Conservation (phyloP, 2,329 filamentous ascomycete species). For the Pezicula radicicola region DNA sequence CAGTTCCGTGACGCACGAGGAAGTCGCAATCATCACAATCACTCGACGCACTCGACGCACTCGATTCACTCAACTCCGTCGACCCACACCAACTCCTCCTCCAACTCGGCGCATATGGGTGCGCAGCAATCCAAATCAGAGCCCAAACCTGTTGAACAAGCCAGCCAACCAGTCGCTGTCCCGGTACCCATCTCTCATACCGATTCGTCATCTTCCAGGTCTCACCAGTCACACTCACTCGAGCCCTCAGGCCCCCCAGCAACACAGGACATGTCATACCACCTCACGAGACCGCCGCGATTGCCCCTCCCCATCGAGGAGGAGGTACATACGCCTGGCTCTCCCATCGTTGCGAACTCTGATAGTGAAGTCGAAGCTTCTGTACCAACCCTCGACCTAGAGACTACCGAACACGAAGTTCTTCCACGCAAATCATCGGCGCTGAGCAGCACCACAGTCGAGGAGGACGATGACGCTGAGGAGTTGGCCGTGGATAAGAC, state of each 20-base stretch:
- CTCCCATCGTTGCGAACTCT: conserved; percentile 76
- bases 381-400: conserved; percentile 42
- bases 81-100: neutral
- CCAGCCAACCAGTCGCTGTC: conserved; percentile 58
- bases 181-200: conserved; percentile 20
- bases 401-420: conserved; percentile 19
- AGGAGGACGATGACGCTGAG: conserved; percentile 74
- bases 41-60: conserved; percentile 6
- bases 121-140: conserved; percentile 24
- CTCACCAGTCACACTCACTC: conserved; percentile 41
- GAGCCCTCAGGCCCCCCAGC: conserved; percentile 44
- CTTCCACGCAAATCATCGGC: conserved; percentile 52
- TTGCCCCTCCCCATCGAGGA: conserved; percentile 92
- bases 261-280: conserved; percentile 50
- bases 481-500: conserved; percentile 74
- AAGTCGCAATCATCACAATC: conserved; percentile 15
- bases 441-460: conserved; percentile 61
- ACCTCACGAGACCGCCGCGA: conserved; percentile 72
- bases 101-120: conserved; percentile 17
- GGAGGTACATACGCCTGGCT: conserved; percentile 84
- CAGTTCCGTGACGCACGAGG: conserved; percentile 13
- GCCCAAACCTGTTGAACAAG: conserved; percentile 35
- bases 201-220: conserved; percentile 21
- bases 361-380: conserved; percentile 39
- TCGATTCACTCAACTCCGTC: neutral